Conservation (phyloP, 148 eudicot genomes). For the Vaccinium macrocarpon region DNA sequence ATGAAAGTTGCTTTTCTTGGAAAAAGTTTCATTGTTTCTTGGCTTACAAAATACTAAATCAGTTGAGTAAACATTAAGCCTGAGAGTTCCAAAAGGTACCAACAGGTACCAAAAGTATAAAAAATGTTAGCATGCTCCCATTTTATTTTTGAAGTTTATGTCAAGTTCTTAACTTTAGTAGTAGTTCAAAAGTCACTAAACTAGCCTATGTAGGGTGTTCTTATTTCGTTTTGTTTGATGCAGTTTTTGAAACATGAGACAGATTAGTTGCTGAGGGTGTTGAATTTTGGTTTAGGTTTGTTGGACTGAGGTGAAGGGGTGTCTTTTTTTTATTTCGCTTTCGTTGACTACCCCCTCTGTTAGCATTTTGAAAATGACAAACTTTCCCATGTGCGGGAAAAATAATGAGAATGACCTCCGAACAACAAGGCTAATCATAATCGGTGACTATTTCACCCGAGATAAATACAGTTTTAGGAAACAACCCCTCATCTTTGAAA, state of each 20-base stretch:
- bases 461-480: too few species aligned
- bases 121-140: background rate
- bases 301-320: background rate
- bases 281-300: constrained; percentile 15
- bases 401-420: too few species aligned
- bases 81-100: background rate
- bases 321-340: background rate
- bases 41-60: background rate
- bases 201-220: background rate
- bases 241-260: background rate
- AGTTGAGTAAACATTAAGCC: background rate
- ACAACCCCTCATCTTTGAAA: background rate
- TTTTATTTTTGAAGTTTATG: background rate
- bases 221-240: background rate
- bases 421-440: too few species aligned
- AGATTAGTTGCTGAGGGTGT: constrained; percentile 3
- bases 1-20: background rate
- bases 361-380: background rate
- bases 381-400: too few species aligned
- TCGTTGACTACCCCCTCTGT: background rate
- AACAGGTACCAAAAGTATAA: background rate
- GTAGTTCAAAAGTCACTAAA: background rate
- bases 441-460: too few species aligned
- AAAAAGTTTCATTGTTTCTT: background rate
- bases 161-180: background rate